Conservation (phyloP, 768 basidiomycete genomes). For the Collybia nuda region DNA sequence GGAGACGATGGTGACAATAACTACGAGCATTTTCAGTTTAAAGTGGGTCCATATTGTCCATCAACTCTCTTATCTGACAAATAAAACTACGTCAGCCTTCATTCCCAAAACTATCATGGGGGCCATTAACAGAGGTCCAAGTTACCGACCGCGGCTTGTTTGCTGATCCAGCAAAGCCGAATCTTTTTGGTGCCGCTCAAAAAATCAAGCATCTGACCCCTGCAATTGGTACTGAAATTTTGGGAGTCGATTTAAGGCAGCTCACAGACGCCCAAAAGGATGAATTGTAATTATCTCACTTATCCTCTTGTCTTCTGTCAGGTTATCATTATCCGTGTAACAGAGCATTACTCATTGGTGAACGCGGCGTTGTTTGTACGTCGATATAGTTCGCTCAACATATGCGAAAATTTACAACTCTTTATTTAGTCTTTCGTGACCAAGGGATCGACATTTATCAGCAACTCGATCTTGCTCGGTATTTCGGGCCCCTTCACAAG, state of each 20-base stretch:
- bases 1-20: constrained; percentile 47
- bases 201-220: constrained; percentile 72
- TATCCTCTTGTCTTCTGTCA: not conserved
- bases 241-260: constrained; percentile 71
- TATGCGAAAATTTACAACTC: not conserved
- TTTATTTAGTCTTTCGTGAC: constrained; percentile 64
- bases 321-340: constrained; percentile 9
- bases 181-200: constrained; percentile 59
- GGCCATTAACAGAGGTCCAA: constrained; percentile 54
- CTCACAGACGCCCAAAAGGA: constrained; percentile 71
- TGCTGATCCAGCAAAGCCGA: constrained; percentile 71
- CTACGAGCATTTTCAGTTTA: constrained; percentile 60
- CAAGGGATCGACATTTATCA: constrained; percentile 69
- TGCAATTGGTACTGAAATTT: constrained; percentile 72
- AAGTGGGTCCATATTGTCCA: constrained; percentile 34
- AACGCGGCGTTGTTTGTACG: constrained; percentile 73
- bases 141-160: constrained; percentile 66
- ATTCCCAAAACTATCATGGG: constrained; percentile 66
- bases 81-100: constrained; percentile 42
- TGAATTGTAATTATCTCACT: constrained; percentile 55
- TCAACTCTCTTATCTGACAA: no score
- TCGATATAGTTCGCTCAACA: not conserved
- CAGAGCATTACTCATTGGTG: constrained; percentile 72
- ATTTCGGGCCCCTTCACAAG: constrained; percentile 78
- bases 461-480: constrained; percentile 68